These are phyloP conservation scores for Candida orba DNA, from an alignment of 805 yeast species.

Conservation along the genomic window DNA sequence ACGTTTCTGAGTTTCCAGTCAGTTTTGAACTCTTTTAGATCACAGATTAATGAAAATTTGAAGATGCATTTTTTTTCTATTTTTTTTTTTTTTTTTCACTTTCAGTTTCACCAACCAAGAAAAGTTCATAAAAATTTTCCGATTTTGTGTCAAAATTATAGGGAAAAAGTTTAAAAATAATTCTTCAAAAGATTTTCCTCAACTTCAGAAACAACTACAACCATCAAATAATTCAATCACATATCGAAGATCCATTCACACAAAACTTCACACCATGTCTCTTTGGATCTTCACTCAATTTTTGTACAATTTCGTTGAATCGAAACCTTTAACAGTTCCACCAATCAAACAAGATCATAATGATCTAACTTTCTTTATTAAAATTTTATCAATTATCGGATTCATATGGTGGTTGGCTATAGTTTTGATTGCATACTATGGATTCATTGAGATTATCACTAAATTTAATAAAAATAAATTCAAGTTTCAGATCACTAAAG, in stretches of 20 bases:
- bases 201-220: too few species aligned
- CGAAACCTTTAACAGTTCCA: not conserved
- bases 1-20: too few species aligned
- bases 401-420: conserved; percentile 22
- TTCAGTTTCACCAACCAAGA: not conserved
- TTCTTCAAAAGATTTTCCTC: too few species aligned
- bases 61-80: too few species aligned
- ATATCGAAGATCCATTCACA: too few species aligned
- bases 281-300: too few species aligned
- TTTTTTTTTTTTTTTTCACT: too few species aligned
- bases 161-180: too few species aligned
- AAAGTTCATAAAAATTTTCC: not conserved
- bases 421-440: conserved; percentile 14
- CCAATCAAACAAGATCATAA: not conserved
- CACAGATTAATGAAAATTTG: too few species aligned
- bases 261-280: too few species aligned
- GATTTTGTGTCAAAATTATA: not conserved
- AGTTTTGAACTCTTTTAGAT: too few species aligned
- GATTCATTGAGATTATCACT: conserved; percentile 18
- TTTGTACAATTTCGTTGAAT: not conserved
- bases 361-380: not conserved
- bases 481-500: conserved; percentile 3
- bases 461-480: conserved; percentile 16
- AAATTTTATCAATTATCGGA: conserved; percentile 12
- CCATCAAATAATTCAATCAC: too few species aligned